phyloP scores from a whole-genome alignment of 2,329 filamentous ascomycete genomes.

The Geoglossum cookeanum region DNA sequence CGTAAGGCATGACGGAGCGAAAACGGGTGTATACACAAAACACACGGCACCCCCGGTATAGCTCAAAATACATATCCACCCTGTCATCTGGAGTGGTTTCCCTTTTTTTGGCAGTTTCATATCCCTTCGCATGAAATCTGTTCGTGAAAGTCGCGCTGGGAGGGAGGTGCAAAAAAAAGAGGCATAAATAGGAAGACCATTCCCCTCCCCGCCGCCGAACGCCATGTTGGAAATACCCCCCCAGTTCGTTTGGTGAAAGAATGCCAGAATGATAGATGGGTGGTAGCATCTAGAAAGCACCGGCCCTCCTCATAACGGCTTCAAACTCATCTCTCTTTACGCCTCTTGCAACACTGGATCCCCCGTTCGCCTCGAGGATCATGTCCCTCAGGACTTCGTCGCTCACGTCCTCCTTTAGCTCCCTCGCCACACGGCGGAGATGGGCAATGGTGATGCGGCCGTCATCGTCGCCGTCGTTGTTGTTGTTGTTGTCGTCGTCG shows the following conservation, averaged over 20 bases:
- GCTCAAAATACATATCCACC: no score
- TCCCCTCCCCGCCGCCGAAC: neutral
- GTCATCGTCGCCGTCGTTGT: conserved; percentile 20
- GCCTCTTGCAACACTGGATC: conserved; percentile 47
- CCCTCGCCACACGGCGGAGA: conserved; percentile 57
- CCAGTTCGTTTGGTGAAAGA: neutral
- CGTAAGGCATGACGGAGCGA: no score
- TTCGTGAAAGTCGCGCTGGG: no score
- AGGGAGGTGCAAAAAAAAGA: no score
- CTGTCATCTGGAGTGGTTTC: no score
- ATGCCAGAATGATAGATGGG: neutral
- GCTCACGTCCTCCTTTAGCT: conserved; percentile 42
- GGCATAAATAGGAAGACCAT: no score
- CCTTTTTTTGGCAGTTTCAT: no score
- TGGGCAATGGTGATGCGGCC: conserved; percentile 63
- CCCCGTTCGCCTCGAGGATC: conserved; percentile 85
- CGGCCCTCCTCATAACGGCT: conserved; percentile 66
- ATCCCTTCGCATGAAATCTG: no score
- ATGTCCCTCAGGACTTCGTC: conserved; percentile 81
- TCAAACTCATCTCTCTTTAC: conserved; percentile 70
- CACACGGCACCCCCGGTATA: no score
- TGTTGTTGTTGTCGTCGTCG: conserved; percentile 44
- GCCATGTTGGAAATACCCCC: neutral
- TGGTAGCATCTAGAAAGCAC: conserved; percentile 37
- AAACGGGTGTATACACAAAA: no score